Conservation (phyloP, 2,329 filamentous ascomycete genomes). For the Berkeleyomyces basicola region DNA sequence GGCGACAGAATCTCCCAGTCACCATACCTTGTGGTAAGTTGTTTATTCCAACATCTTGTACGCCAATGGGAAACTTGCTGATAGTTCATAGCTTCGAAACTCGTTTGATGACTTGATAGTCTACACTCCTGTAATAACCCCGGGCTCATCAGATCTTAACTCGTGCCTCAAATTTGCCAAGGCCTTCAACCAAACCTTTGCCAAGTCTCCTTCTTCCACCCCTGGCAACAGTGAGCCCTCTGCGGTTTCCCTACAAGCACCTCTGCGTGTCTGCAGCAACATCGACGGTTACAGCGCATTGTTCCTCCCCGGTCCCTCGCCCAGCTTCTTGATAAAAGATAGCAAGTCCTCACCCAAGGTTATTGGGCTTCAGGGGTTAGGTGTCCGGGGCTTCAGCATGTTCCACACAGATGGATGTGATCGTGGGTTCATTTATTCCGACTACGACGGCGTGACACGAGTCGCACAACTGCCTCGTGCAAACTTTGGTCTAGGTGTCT, state of each 20-base stretch:
- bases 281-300: constrained; percentile 67
- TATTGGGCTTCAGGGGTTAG: constrained; percentile 51
- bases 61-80: neutral
- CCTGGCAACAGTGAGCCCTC: constrained; percentile 32
- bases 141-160: constrained; percentile 31
- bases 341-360: constrained; percentile 61
- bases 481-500: constrained; percentile 60
- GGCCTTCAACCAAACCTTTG: constrained; percentile 40
- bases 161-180: constrained; percentile 60
- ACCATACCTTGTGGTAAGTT: constrained; percentile 66
- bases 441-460: constrained; percentile 53
- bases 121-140: constrained; percentile 55
- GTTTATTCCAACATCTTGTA: neutral
- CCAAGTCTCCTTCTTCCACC: constrained; percentile 26
- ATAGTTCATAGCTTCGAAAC: constrained; percentile 46
- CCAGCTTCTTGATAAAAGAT: constrained; percentile 69
- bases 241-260: constrained; percentile 29
- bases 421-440: constrained; percentile 67
- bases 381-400: constrained; percentile 53
- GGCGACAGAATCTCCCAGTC: constrained; percentile 54
- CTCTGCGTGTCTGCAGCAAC: constrained; percentile 42
- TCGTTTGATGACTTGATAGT: constrained; percentile 67
- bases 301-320: constrained; percentile 64
- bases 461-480: constrained; percentile 53
- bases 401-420: constrained; percentile 67